Percentiles rank a stretch among this genome's conserved stretches.
Evolutionary conservation across 1,139 yeast species (phyloP).

Genomic region (Lizanozyma gosingica): DNA sequence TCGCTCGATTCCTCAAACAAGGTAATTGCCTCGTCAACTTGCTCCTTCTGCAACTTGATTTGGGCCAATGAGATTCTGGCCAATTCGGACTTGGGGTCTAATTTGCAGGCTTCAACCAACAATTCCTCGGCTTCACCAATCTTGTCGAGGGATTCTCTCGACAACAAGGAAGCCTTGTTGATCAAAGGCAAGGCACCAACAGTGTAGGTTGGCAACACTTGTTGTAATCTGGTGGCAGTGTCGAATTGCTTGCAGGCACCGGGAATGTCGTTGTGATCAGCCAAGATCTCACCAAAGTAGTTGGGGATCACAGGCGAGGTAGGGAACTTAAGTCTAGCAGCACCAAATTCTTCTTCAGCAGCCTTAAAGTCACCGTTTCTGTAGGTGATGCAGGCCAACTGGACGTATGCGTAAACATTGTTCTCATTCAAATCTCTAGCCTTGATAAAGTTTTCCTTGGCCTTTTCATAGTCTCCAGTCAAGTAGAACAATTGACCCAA

Average conservation of each 20-base stretch:
- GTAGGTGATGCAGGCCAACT: slow-evolving; percentile 86
- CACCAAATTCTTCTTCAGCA: slow-evolving; percentile 62
- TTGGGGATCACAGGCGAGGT: slow-evolving; percentile 88
- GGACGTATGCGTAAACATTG: slow-evolving; percentile 82
- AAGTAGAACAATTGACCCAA: slow-evolving; percentile 88
- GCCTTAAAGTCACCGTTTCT: slow-evolving; percentile 58
- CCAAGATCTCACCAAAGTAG: slow-evolving; percentile 89
- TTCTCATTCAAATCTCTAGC: slow-evolving; percentile 67
- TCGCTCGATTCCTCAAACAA: slow-evolving; percentile 77
- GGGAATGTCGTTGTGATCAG: slow-evolving; percentile 66
- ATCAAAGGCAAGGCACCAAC: slow-evolving; percentile 88
- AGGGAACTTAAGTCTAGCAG: slow-evolving; percentile 72
- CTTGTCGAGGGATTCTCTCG: slow-evolving; percentile 47
- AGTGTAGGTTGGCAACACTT: slow-evolving; percentile 47
- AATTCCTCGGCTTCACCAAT: slow-evolving; percentile 57
- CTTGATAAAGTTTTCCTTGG: slow-evolving; percentile 67
- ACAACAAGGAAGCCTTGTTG: slow-evolving; percentile 75
- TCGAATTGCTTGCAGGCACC: slow-evolving; percentile 83
- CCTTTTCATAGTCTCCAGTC: slow-evolving; percentile 65
- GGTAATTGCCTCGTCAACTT: slow-evolving; percentile 71
- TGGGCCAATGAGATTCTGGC: slow-evolving; percentile 90
- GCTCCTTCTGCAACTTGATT: slow-evolving; percentile 74
- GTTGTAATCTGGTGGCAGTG: slow-evolving; percentile 75
- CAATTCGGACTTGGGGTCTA: slow-evolving; percentile 83
- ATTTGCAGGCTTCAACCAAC: slow-evolving; percentile 66